phyloP scores from a whole-genome alignment of 805 yeast species.

The Kockiozyma suomiensis region DNA sequence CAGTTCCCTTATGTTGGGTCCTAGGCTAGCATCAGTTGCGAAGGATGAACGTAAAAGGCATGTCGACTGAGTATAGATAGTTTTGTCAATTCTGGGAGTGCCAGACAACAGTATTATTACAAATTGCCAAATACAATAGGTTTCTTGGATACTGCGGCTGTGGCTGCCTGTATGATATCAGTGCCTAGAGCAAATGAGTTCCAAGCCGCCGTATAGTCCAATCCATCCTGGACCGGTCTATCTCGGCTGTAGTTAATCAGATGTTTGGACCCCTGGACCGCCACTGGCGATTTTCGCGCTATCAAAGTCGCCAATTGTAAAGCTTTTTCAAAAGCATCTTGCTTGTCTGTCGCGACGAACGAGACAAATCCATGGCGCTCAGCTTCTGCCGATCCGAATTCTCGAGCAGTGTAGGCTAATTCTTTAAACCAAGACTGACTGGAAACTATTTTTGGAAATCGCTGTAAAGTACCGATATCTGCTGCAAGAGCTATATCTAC shows the following conservation, averaged over 20 bases:
- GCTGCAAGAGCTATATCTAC: constrained; percentile 75
- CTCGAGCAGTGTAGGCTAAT: constrained; percentile 62
- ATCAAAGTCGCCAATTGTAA: constrained; percentile 53
- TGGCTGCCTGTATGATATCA: constrained; percentile 10
- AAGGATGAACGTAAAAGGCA: too few relatives aligned
- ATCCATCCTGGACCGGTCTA: constrained; percentile 52
- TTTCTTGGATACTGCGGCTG: neutral
- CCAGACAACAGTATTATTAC: too few relatives aligned
- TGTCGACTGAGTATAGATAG: too few relatives aligned
- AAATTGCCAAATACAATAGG: constrained; percentile 14
- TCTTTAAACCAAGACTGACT: constrained; percentile 63
- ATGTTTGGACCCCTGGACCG: constrained; percentile 65
- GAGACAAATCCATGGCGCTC: constrained; percentile 57
- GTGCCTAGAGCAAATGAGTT: constrained; percentile 45
- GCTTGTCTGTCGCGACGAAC: constrained; percentile 50
- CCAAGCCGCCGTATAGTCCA: constrained; percentile 54
- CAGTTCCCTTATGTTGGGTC: too few relatives aligned
- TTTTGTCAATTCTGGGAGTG: too few relatives aligned
- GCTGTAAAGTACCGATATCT: constrained; percentile 75
- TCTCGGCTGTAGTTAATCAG: constrained; percentile 51
- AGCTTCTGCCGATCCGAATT: constrained; percentile 60
- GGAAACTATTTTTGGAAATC: constrained; percentile 57
- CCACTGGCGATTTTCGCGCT: constrained; percentile 55
- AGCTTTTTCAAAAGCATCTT: constrained; percentile 56
- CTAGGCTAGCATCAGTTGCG: too few relatives aligned